Base-by-base conservation (phyloP, 2,329 filamentous ascomycete species). In the Cercospora citrullina region DNA sequence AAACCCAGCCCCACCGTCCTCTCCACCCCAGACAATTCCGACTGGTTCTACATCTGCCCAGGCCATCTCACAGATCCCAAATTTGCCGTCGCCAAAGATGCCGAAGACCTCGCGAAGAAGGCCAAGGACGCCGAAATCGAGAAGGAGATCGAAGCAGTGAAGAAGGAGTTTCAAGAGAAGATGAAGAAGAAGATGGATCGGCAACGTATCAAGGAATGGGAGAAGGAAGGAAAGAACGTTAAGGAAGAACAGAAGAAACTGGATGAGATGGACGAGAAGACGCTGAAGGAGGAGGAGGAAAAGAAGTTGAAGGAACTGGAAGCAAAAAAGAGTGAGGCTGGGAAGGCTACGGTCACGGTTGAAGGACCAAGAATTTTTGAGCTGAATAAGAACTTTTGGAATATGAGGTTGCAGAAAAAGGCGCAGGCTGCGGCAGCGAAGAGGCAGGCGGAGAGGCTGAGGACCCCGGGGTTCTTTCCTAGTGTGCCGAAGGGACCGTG, bases 1-100 rank as follows among this genome's bases (percentile, higher is more conserved):
- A 96, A 95, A 80, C 91, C 91, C 8, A 93, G 90, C 68, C 88
- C 90, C 6, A 96, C 90, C 72, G 94, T 98, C 18, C 84, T 99
- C 64, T 92, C 97, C 73, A 96, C 93, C 8, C 87, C 91, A 0
- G 93, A 96, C 75, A 94, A 92, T 76, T 95, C 94, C 88, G 94
- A 95, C 81, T 73, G 75, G 71, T 98, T 99, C 82, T 97, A 96
- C 78, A 87, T 96, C 55, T 99, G 95, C 75, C 85, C 89, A 5
- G 84, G 86, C 33, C 95, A 99, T 79, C 83, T 98, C 8, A 92
- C 91, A 75, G 95, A 98, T 76, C 84, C 84, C 33, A 88, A 90
- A 48, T 98, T 97, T 79, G 94, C 91, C 76, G 84, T 84, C 26
- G 84, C 88, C 3, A 90, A 92, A 68, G 89, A 91, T 68, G 84